These are phyloP conservation scores for Posidonia australis DNA, from an alignment of 106 monocot genomes.

Conservation along the genomic window DNA sequence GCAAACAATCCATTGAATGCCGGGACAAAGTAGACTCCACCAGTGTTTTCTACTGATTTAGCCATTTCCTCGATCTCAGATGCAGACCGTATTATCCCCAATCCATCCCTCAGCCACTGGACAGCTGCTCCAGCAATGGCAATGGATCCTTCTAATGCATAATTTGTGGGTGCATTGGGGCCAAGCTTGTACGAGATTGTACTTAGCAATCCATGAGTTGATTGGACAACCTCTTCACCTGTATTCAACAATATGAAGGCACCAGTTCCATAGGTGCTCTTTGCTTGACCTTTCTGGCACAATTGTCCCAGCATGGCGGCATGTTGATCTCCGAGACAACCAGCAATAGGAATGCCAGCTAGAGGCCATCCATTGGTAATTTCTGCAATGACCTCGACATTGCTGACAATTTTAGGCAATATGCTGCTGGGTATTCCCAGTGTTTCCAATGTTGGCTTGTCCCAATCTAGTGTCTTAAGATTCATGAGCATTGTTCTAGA, in stretches of 20 bases:
- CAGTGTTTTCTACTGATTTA: conserved; percentile 48
- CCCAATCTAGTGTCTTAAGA: conserved; percentile 71
- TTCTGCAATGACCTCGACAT: conserved; percentile 55
- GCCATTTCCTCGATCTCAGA: conserved; percentile 61
- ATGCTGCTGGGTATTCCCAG: conserved; percentile 51
- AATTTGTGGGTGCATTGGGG: conserved; percentile 41
- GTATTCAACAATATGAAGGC: conserved; percentile 91
- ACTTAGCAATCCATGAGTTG: conserved; percentile 54
- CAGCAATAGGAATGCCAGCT: conserved; percentile 60
- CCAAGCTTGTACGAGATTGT: conserved; percentile 88
- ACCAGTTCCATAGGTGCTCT: conserved; percentile 94
- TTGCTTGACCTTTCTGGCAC: conserved; percentile 71
- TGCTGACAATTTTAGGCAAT: conserved; percentile 78
- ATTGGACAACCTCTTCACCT: conserved; percentile 44
- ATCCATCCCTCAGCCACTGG: conserved; percentile 89
- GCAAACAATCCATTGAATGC: conserved; percentile 93
- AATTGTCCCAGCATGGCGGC: conserved; percentile 88
- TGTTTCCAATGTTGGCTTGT: conserved; percentile 51
- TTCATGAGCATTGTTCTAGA: conserved; percentile 96
- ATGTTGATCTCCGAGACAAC: conserved; percentile 91
- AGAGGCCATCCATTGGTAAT: conserved; percentile 72
- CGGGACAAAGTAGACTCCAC: conserved; percentile 88
- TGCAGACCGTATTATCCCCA: conserved; percentile 56
- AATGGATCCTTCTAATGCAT: conserved; percentile 89
- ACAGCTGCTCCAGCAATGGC: conserved; percentile 95